phyloP scores from a whole-genome alignment of 1,284 basidiomycete species.

The Pseudozyma sp. region DNA sequence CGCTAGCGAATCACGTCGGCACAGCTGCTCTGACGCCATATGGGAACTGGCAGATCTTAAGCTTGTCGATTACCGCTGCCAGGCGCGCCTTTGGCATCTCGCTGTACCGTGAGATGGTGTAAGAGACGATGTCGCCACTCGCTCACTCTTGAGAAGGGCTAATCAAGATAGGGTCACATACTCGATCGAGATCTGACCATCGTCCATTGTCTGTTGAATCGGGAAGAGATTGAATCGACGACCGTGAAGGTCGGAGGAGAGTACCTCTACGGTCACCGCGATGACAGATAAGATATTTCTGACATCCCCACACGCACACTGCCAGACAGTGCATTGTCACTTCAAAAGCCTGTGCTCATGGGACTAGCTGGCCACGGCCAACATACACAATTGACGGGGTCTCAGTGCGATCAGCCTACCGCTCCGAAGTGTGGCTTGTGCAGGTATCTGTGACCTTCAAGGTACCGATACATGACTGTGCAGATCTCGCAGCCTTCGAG shows the following conservation, averaged over 20 bases:
- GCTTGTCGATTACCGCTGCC: too few relatives aligned
- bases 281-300: slow-evolving; percentile 31
- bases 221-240: background rate
- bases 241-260: slow-evolving; percentile 16
- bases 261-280: slow-evolving; percentile 24
- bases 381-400: too few relatives aligned
- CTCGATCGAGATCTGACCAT: slow-evolving; percentile 2
- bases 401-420: background rate
- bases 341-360: background rate
- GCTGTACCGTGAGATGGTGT: too few relatives aligned
- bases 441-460: background rate
- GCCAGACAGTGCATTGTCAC: background rate
- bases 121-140: too few relatives aligned
- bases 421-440: background rate
- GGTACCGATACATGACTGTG: background rate
- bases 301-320: slow-evolving; percentile 13
- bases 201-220: background rate
- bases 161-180: background rate
- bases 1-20: slow-evolving; percentile 35
- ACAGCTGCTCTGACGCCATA: slow-evolving; percentile 36
- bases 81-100: too few relatives aligned
- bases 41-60: background rate
- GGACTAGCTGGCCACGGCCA: too few relatives aligned
- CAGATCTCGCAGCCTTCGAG: too few relatives aligned
- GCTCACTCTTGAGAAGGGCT: too few relatives aligned